Base-by-base conservation (phyloP, 805 yeast genomes). In the Vanderwaltozyma polyspora region DNA sequence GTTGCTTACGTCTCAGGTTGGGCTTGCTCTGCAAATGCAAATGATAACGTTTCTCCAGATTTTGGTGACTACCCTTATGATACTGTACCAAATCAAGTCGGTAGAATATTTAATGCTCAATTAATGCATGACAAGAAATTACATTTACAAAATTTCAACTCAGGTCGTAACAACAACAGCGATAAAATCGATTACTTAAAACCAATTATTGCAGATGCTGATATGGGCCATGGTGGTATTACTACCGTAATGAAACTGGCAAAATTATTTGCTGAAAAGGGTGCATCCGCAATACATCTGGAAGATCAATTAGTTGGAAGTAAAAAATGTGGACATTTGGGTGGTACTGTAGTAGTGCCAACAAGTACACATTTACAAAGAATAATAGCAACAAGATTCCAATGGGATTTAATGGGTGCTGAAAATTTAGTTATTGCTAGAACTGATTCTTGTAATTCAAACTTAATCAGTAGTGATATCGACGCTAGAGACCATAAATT, bases 11-110 rank as follows among this genome's bases (percentile, higher is more conserved):
- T 71, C 23, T 69, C 76, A 21, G 81, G 81, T 1, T 76, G 76
- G 75, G 82, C 76, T 2, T 70, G 70, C 31, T 71, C 76, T 2
- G 62, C 73, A 16, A 66, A 70, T 1, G 65, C 77, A 3, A 75
- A 79, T 3, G 69, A 74, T 46, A 81, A 76, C 43, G 77, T 73
- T 3, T 67, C 74, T 2, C 78, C 80, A 1, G 82, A 76, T 47
- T 72, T 73, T 50, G 82, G 80, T 15, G 82, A 76, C 49, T 76
- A 76, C 46, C 81, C 82, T 0, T 74, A 75, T 45, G 75, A 75
- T 43, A 76, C 82, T 0, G 79, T 76, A 2, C 82, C 82, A n/a
- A 72, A 72, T 44, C 76, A 74, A 46, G 79, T 73, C 5, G 75
- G 72, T 36, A 60, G 79, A 35, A 46, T 74, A 23, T 74, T 73